These are phyloP conservation scores for Entonaema liquescens DNA, from an alignment of 495 filamentous ascomycete genomes.

Conservation along the genomic window DNA sequence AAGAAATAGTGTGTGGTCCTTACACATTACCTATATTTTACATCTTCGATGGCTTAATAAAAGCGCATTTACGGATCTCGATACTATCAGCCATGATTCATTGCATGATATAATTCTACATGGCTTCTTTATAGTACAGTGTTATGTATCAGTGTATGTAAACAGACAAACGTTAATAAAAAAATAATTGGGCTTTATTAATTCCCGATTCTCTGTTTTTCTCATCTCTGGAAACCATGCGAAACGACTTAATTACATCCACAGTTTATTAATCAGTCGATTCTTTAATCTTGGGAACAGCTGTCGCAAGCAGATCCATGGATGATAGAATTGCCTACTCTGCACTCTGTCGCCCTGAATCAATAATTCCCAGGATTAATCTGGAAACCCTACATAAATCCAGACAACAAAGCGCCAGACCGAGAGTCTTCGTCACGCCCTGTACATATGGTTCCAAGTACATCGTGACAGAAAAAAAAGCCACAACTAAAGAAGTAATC, in stretches of 20 bases:
- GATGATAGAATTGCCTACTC: neutral
- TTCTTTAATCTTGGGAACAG: conserved; percentile 7
- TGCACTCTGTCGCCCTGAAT: conserved; percentile 9
- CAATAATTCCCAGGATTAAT: neutral
- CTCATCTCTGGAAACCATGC: neutral
- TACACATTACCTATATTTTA: conserved; percentile 1
- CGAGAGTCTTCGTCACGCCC: conserved; percentile 9
- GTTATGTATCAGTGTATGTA: neutral
- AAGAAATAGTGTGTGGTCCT: neutral
- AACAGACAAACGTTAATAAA: neutral
- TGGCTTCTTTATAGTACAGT: neutral
- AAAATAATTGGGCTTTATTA: neutral
- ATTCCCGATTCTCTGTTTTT: conserved; percentile 5
- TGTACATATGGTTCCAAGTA: neutral
- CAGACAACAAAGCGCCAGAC: conserved; percentile 7
- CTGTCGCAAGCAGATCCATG: conserved; percentile 19
- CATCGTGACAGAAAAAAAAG: conserved; percentile 25
- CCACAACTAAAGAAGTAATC: conserved; percentile 8
- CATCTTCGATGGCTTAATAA: conserved; percentile 4
- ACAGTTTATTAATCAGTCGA: conserved; percentile 28
- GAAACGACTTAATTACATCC: conserved; percentile 28
- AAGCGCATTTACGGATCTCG: conserved; percentile 1
- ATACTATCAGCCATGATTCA: conserved; percentile 3
- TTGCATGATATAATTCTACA: conserved; percentile 3
- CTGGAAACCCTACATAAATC: conserved; percentile 12